Evolutionary conservation across 2,329 filamentous ascomycete species (phyloP), one percentile per base, ranked within the genome.

Genomic region (Dactylellina drechsleri): DNA sequence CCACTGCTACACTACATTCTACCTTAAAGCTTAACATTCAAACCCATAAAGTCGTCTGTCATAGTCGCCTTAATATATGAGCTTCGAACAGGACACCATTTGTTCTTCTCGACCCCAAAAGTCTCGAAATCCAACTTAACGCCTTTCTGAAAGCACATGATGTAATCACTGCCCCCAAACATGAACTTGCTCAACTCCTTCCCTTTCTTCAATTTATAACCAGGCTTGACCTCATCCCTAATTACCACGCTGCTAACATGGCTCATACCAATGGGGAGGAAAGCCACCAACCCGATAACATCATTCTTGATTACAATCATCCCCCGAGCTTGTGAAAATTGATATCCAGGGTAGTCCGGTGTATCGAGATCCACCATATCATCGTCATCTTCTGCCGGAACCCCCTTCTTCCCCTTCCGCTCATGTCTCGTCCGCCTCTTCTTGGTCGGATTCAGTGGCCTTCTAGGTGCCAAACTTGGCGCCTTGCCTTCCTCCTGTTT

Each of bases 181-280:
- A 82, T 80, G 73, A 85, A 84, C 71, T 81, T 82, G 0, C 80
- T 81, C 66, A 85, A 81, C 72, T 84, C 82, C 1, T 84, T 79
- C 2, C 83, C 83, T 75, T 84, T 84, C n/a, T 80, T 71, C 13
- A 81, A 43, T 1, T 49, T 47, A 15, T 77, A 50, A 10, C 76
- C 78, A 1, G 67, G 61, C 12, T 74, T 61, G 20, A 76, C 78
- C 0, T 65, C 53, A 10, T 60, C 52, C 7, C 79, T 80, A 15
- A 83, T 49, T 20, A 80, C 79, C 1, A 84, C 82, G 2, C 82
- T 84, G 1, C 83, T 84, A 0, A 85, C 81, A 31, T 82, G 81
- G 3, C 82, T 83, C 83, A 84, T 85, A 7, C 83, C 83, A 61
- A 84, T 82, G 0, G 83, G 83, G 26, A 85, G 61, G 16, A 84